These are phyloP conservation scores for Penicillium steckii DNA, from an alignment of 495 filamentous ascomycete genomes.

Conservation along the genomic window DNA sequence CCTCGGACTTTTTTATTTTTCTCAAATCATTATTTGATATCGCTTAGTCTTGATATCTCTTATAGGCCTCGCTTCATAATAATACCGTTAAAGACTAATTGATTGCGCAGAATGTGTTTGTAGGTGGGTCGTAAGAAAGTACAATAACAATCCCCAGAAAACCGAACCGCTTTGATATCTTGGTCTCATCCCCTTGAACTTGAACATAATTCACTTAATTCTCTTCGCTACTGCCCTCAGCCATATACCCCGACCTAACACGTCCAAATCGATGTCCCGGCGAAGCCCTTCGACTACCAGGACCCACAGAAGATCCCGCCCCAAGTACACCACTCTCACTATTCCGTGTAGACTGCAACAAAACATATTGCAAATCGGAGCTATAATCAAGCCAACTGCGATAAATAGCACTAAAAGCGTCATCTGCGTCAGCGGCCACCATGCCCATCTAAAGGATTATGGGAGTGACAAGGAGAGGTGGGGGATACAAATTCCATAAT, in stretches of 20 bases:
- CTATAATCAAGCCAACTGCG: neutral
- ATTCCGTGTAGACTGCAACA: neutral
- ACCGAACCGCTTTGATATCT: no score
- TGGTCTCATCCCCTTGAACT: no score
- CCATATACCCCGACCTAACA: neutral
- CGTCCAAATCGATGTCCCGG: neutral
- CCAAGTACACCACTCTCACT: no score
- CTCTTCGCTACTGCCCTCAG: neutral
- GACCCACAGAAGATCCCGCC: no score
- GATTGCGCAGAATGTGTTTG: neutral
- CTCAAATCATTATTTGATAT: neutral
- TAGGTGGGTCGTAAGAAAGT: no score
- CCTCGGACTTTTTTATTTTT: neutral
- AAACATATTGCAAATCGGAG: neutral
- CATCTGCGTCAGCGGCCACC: no score
- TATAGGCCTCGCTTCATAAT: neutral
- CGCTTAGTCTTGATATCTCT: neutral
- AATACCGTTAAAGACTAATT: neutral
- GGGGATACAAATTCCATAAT: neutral
- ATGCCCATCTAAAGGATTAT: no score
- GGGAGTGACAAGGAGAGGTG: no score
- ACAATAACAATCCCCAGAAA: neutral
- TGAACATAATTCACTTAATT: neutral
- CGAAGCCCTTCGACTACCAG: neutral
- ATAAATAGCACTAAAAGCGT: neutral